Evolutionary conservation across 176 grass and related monocot species (phyloP).

Genomic region (Themeda triandra): DNA sequence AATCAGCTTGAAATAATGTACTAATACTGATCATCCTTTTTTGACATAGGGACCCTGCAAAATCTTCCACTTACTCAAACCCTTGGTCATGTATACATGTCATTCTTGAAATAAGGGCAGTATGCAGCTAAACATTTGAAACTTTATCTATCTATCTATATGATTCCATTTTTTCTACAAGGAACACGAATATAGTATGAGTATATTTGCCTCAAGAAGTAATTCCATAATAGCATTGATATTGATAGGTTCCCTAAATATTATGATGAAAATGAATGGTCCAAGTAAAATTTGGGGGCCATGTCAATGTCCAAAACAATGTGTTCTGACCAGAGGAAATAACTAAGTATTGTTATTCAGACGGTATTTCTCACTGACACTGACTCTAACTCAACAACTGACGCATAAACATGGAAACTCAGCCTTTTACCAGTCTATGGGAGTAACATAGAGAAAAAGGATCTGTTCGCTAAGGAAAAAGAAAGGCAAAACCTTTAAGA

Average conservation of each 20-base stretch:
- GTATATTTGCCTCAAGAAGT: background rate
- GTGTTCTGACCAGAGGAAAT: background rate
- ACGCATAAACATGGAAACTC: background rate
- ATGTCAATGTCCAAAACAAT: background rate
- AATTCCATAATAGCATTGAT: background rate
- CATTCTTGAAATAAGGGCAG: background rate
- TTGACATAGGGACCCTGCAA: background rate
- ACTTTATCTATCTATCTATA: background rate
- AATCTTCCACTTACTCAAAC: background rate
- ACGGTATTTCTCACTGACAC: background rate
- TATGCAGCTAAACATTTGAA: background rate
- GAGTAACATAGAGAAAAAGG: background rate
- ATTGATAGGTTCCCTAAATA: too few relatives aligned
- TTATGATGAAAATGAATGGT: background rate
- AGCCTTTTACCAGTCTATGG: background rate
- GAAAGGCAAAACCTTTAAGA: background rate
- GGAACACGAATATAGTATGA: background rate
- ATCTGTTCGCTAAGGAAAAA: background rate
- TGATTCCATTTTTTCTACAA: background rate
- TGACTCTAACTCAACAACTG: background rate
- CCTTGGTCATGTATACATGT: background rate
- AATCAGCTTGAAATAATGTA: background rate
- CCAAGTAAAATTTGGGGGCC: background rate
- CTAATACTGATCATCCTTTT: constrained; percentile 1
- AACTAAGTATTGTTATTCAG: background rate